These are phyloP conservation scores for Globisporangium spiculum DNA, from an alignment of 352 stramenopile species.

Conservation along the genomic window DNA sequence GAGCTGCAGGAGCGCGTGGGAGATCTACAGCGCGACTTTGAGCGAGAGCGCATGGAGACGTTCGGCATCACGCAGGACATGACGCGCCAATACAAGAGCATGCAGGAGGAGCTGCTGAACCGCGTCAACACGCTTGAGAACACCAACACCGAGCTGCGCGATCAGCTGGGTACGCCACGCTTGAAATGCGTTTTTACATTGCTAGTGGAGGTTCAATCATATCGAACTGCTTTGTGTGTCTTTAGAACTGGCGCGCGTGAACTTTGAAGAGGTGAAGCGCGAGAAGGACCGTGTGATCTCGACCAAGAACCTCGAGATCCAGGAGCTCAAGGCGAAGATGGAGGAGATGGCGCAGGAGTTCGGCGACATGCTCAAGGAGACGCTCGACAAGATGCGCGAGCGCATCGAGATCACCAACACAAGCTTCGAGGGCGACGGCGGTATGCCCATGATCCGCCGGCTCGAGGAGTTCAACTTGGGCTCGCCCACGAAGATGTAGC, in stretches of 20 bases:
- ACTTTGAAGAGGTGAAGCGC: constrained; percentile 88
- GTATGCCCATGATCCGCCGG: constrained; percentile 73
- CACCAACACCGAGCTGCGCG: constrained; percentile 89
- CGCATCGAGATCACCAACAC: constrained; percentile 92
- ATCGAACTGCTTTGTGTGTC: not conserved
- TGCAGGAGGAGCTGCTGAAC: constrained; percentile 92
- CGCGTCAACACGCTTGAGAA: constrained; percentile 88
- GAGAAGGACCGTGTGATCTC: constrained; percentile 90
- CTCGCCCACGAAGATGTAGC: constrained; percentile 42
- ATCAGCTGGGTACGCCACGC: constrained; percentile 74
- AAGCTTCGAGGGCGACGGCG: constrained; percentile 82
- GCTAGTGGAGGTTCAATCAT: not conserved
- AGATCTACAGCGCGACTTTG: constrained; percentile 85
- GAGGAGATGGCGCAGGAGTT: constrained; percentile 95
- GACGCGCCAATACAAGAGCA: constrained; percentile 97
- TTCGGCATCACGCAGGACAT: constrained; percentile 95
- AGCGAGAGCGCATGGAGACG: constrained; percentile 82
- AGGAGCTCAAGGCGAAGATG: constrained; percentile 92
- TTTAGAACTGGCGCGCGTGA: constrained; percentile 77
- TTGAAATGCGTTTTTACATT: not conserved
- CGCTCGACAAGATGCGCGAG: constrained; percentile 93
- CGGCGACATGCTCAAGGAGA: constrained; percentile 94
- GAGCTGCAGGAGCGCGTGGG: constrained; percentile 80
- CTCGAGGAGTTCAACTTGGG: constrained; percentile 87
- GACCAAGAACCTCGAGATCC: constrained; percentile 88